Conservation (phyloP, 2,329 filamentous ascomycete species). For the Apiospora kogelbergensis region DNA sequence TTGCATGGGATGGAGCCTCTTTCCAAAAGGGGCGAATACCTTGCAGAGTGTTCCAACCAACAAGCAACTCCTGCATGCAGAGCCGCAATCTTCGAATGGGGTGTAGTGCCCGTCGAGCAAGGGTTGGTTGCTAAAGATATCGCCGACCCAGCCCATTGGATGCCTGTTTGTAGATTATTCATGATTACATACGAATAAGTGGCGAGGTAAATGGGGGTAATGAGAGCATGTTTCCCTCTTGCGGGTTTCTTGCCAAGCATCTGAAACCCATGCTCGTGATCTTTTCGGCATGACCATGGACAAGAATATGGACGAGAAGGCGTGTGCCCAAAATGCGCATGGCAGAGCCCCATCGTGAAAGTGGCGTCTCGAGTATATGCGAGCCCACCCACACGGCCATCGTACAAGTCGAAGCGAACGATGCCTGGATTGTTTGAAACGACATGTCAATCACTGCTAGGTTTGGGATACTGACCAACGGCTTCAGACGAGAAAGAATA, state of each 20-base stretch:
- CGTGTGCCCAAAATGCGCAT: not conserved
- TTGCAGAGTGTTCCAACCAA: not conserved
- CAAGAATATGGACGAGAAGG: no score
- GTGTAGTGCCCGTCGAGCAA: not conserved
- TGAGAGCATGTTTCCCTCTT: not conserved
- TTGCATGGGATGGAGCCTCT: not conserved
- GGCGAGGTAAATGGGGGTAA: not conserved
- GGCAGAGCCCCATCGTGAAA: not conserved
- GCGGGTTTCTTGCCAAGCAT: not conserved
- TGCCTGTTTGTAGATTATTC: not conserved
- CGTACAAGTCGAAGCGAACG: not conserved
- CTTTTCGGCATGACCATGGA: not conserved
- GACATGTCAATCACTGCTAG: not conserved
- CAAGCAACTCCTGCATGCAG: not conserved
- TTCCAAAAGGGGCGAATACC: not conserved
- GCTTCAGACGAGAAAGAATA: not conserved
- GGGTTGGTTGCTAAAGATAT: not conserved
- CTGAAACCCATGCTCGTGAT: not conserved
- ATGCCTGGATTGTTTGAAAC: constrained; percentile 6
- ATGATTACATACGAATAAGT: not conserved
- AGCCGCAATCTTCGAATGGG: not conserved
- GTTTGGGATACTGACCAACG: not conserved
- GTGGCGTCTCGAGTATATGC: not conserved
- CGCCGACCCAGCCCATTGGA: not conserved
- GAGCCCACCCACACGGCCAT: not conserved